These are phyloP conservation scores for Cyberlindnera samutprakarnensis DNA, from an alignment of 805 yeast species.

Conservation along the genomic window DNA sequence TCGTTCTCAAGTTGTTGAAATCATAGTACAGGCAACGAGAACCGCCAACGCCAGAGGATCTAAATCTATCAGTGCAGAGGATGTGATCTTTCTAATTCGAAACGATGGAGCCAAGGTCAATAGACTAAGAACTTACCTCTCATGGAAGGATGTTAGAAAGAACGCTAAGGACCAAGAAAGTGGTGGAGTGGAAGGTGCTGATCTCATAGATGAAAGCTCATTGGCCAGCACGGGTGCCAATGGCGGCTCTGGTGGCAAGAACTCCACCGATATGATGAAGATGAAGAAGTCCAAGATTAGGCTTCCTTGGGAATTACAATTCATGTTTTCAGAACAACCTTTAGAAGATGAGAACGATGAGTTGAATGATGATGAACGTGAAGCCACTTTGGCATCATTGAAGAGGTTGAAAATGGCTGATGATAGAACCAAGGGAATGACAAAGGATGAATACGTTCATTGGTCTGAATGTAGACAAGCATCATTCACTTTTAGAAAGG, in stretches of 20 bases:
- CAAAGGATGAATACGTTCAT: slow-evolving; percentile 94
- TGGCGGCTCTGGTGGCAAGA: slow-evolving; percentile 30
- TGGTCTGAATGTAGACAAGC: slow-evolving; percentile 99
- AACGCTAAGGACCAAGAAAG: slow-evolving; percentile 61
- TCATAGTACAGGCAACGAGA: slow-evolving; percentile 65
- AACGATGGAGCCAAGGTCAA: slow-evolving; percentile 94
- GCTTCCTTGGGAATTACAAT: slow-evolving; percentile 92
- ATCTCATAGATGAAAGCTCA: slow-evolving; percentile 35
- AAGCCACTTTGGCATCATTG: slow-evolving; percentile 81
- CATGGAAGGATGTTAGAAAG: slow-evolving; percentile 96
- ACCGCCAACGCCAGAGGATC: slow-evolving; percentile 78
- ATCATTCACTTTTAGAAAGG: slow-evolving; percentile 88
- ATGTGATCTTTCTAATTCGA: slow-evolving; percentile 83
- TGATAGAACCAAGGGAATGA: slow-evolving; percentile 89
- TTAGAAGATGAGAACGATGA: slow-evolving; percentile 60
- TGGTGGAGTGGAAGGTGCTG: slow-evolving; percentile 50
- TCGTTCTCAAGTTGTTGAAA: slow-evolving; percentile 87
- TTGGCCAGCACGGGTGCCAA: slow-evolving; percentile 1
- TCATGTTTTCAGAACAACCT: slow-evolving; percentile 90
- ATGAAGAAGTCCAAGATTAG: slow-evolving; percentile 72
- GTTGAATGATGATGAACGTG: slow-evolving; percentile 83
- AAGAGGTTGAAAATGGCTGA: slow-evolving; percentile 88
- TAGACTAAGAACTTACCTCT: slow-evolving; percentile 78
- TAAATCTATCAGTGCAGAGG: slow-evolving; percentile 83
- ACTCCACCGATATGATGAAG: slow-evolving; percentile 38